Evolutionary conservation across 1,284 basidiomycete species (phyloP).

Genomic region (Papiliotrema nemorosa): DNA sequence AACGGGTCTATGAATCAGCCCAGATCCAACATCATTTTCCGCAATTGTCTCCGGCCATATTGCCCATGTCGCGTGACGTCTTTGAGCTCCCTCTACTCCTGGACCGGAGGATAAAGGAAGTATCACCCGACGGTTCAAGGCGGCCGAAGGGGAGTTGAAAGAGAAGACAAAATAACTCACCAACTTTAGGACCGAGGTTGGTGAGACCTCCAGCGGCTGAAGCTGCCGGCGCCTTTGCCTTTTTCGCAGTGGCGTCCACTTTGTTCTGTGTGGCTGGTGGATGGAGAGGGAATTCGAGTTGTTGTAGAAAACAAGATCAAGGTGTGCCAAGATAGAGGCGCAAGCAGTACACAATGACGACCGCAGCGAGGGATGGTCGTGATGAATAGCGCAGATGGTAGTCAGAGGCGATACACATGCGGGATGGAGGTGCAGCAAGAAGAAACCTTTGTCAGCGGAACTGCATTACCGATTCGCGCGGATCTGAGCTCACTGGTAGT

Average conservation of each 20-base stretch:
- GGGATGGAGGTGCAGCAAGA: not conserved
- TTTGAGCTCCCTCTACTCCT: too few relatives aligned
- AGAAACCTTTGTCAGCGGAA: constrained; percentile 6
- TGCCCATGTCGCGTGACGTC: too few relatives aligned
- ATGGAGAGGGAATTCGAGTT: not conserved
- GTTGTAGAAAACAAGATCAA: too few relatives aligned
- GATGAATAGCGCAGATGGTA: not conserved
- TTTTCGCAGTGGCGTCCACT: constrained; percentile 48
- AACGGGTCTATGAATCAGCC: constrained; percentile 72
- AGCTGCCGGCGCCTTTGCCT: constrained; percentile 41
- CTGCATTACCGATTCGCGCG: too few relatives aligned
- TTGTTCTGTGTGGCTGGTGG: constrained; percentile 29
- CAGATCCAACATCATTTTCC: too few relatives aligned
- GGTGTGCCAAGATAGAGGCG: too few relatives aligned
- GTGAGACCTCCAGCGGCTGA: constrained; percentile 41
- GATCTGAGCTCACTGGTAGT: constrained; percentile 24
- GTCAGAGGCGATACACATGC: not conserved
- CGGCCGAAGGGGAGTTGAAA: constrained; percentile 4
- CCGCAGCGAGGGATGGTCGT: too few relatives aligned
- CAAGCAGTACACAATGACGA: too few relatives aligned
- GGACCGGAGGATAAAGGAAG: too few relatives aligned
- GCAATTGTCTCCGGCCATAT: too few relatives aligned
- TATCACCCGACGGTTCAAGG: too few relatives aligned
- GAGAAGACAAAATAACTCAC: constrained; percentile 22
- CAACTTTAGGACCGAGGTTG: constrained; percentile 34